phyloP scores from a whole-genome alignment of 1,139 yeast genomes.

The Blastobotrys proliferans region DNA sequence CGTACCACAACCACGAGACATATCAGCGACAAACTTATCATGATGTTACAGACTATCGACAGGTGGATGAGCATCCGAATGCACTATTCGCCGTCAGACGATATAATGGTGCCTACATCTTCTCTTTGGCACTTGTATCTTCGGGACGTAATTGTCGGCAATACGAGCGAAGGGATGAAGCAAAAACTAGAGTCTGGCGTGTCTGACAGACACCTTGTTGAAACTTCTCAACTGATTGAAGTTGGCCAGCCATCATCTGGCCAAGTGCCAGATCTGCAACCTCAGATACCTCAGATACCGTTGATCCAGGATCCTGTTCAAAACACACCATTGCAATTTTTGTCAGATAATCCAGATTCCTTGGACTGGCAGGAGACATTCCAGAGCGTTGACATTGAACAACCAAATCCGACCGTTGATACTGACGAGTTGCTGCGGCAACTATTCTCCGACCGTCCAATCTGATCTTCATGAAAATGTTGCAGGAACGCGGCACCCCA shows the following conservation, averaged over 20 bases:
- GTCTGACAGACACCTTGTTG: too few species aligned
- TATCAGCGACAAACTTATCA: constrained; percentile 3
- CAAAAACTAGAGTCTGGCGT: too few species aligned
- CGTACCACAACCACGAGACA: neutral
- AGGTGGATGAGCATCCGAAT: constrained; percentile 7
- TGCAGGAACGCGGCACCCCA: too few species aligned
- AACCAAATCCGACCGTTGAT: neutral
- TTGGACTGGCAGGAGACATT: neutral
- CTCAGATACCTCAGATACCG: neutral
- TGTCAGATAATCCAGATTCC: neutral
- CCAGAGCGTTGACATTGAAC: neutral
- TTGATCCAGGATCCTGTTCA: neutral
- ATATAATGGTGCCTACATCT: neutral
- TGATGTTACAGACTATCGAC: constrained; percentile 1
- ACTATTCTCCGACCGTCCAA: too few species aligned
- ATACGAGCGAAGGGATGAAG: constrained; percentile 8
- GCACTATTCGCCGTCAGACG: neutral
- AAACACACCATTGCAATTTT: neutral
- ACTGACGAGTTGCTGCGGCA: constrained; percentile 5
- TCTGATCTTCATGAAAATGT: too few species aligned
- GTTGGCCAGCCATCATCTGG: too few species aligned
- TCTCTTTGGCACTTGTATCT: neutral
- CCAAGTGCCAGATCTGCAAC: too few species aligned
- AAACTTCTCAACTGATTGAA: too few species aligned
- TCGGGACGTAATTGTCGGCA: constrained; percentile 3